These are phyloP conservation scores for Aurantiochytrium sp. DNA, from an alignment of 108 stramenopile species.

Conservation along the genomic window DNA sequence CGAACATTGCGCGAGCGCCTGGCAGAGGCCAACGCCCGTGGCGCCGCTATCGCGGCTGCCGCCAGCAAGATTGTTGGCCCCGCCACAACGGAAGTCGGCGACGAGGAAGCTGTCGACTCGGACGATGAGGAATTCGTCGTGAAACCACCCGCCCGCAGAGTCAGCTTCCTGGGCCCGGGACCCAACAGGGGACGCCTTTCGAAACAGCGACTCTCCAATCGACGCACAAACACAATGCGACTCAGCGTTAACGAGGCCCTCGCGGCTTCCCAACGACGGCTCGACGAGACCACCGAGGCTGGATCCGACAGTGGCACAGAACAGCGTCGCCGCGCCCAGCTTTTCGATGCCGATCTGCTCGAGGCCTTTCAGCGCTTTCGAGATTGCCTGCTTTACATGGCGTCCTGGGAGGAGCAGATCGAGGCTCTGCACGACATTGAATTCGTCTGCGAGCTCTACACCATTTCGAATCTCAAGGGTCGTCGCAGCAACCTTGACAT, in stretches of 20 bases:
- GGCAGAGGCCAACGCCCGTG: background rate
- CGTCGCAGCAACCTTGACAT: background rate
- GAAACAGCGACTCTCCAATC: background rate
- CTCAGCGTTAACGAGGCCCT: background rate
- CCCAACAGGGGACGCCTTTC: background rate
- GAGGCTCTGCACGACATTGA: background rate
- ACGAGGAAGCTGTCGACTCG: background rate
- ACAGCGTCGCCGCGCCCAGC: background rate
- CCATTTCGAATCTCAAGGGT: background rate
- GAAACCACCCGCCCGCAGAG: no score
- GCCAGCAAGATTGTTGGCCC: background rate
- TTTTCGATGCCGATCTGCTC: background rate
- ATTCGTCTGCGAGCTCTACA: conserved; percentile 8
- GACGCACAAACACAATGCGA: background rate
- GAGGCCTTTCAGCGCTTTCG: background rate
- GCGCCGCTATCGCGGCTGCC: background rate
- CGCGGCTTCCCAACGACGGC: background rate
- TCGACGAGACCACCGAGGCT: background rate
- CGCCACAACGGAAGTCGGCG: background rate
- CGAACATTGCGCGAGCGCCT: background rate
- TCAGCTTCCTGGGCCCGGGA: no score
- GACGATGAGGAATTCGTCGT: background rate
- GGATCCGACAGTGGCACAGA: background rate
- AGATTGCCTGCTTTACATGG: background rate
- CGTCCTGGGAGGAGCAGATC: conserved; percentile 2